Percentiles rank a stretch among this genome's conserved stretches.
These are phyloP conservation scores for Stropharia rugosoannulata DNA, from an alignment of 768 basidiomycete genomes.

Conservation along the genomic window DNA sequence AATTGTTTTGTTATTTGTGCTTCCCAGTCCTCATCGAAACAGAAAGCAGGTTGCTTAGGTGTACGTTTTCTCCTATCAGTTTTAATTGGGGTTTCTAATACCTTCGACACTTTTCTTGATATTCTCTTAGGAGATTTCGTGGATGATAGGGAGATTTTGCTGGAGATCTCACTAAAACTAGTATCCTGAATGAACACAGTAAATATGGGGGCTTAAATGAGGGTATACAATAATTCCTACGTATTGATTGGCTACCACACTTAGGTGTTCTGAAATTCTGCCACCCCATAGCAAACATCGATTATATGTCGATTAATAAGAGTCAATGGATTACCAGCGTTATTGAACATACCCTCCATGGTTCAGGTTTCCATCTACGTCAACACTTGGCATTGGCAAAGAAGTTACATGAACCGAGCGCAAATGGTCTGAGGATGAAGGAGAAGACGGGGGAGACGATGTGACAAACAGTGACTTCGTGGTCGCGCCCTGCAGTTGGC, in stretches of 20 bases:
- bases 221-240: too few relatives aligned
- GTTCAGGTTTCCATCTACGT: neutral
- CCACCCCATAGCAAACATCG: neutral
- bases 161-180: neutral
- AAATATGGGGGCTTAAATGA: too few relatives aligned
- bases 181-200: neutral
- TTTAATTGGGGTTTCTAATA: neutral
- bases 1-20: slow-evolving; percentile 40
- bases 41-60: slow-evolving; percentile 13
- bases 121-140: neutral
- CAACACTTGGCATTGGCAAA: neutral
- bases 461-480: neutral
- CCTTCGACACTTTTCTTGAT: neutral
- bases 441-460: neutral
- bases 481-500: slow-evolving; percentile 13
- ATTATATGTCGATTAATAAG: neutral
- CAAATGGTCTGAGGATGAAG: neutral
- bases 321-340: neutral
- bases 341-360: slow-evolving; percentile 1
- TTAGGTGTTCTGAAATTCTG: neutral
- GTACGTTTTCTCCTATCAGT: slow-evolving; percentile 5
- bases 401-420: neutral
- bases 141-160: too few relatives aligned
- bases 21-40: slow-evolving; percentile 42
- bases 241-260: too few relatives aligned